Evolutionary conservation across 1,284 basidiomycete species (phyloP).

Genomic region (Ceratobasidium sp.): DNA sequence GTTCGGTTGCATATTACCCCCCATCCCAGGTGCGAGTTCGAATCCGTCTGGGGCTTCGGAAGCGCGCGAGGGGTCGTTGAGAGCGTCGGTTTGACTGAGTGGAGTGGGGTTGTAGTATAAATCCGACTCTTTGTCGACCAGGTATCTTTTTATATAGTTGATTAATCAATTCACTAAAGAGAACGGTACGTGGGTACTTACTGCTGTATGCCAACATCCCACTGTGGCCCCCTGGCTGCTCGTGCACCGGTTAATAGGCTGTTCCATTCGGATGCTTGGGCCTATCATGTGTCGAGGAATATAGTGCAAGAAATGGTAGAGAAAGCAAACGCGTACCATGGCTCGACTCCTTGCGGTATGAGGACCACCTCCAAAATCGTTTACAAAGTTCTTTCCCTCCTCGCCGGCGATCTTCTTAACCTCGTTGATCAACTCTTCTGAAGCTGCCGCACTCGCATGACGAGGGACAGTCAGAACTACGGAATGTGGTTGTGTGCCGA

Average conservation of each 20-base stretch:
- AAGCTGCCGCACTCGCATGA: constrained; percentile 35
- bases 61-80: constrained; percentile 16
- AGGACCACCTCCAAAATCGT: constrained; percentile 26
- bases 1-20: constrained; percentile 4
- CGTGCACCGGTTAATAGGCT: constrained; percentile 79
- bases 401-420: constrained; percentile 26
- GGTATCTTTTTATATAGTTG: constrained; percentile 63
- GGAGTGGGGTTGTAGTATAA: constrained; percentile 73
- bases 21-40: constrained; percentile 23
- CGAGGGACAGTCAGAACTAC: constrained; percentile 38
- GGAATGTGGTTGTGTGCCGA: not conserved
- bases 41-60: constrained; percentile 11
- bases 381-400: constrained; percentile 30
- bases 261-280: constrained; percentile 81
- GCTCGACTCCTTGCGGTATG: constrained; percentile 32
- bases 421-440: constrained; percentile 23
- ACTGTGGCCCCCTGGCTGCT: constrained; percentile 82
- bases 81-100: constrained; percentile 51
- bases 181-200: constrained; percentile 56
- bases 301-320: not conserved
- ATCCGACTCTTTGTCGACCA: constrained; percentile 68
- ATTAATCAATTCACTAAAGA: no score
- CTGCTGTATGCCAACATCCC: constrained; percentile 87
- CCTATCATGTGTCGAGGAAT: constrained; percentile 50
- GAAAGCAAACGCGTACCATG: not conserved